phyloP scores from a whole-genome alignment of 768 basidiomycete genomes.

The Agaricus blazei region DNA sequence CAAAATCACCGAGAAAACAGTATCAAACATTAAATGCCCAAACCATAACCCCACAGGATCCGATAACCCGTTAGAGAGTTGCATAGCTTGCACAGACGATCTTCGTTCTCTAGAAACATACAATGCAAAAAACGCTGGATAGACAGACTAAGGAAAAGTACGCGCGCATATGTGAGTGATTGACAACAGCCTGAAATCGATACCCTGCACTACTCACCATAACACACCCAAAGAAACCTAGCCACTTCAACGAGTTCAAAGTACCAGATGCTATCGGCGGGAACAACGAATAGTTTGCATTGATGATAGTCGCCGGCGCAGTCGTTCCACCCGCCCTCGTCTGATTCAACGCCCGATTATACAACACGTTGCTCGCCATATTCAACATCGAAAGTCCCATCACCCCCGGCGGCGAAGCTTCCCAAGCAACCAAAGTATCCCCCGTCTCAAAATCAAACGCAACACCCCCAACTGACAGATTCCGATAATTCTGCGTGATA shows the following conservation, averaged over 20 bases:
- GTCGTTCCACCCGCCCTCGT: conserved; percentile 16
- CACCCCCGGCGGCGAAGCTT: conserved; percentile 55
- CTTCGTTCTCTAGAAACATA: conserved; percentile 73
- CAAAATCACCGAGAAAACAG: conserved; percentile 50
- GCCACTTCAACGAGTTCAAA: conserved; percentile 64
- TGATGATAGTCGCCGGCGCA: conserved; percentile 44
- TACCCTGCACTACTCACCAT: conserved; percentile 45
- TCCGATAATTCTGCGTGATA: conserved; percentile 45
- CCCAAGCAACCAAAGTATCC: conserved; percentile 63
- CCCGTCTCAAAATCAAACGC: conserved; percentile 51
- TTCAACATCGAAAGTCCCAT: conserved; percentile 62
- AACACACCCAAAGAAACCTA: conserved; percentile 65
- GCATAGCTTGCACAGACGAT: conserved; percentile 77
- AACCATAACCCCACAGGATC: conserved; percentile 72
- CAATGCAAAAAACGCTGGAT: conserved; percentile 76
- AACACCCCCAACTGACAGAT: conserved; percentile 63
- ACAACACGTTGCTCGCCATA: conserved; percentile 61
- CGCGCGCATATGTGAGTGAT: not conserved
- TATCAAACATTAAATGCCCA: conserved; percentile 74
- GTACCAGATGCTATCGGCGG: conserved; percentile 52
- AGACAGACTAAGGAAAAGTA: conserved; percentile 48
- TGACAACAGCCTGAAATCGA: not conserved
- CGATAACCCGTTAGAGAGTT: conserved; percentile 69
- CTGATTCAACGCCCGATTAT: conserved; percentile 55
- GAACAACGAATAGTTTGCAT: conserved; percentile 52